Evolutionary conservation across 441 rosid species (phyloP).

Genomic region (Caryocar brasiliense): DNA sequence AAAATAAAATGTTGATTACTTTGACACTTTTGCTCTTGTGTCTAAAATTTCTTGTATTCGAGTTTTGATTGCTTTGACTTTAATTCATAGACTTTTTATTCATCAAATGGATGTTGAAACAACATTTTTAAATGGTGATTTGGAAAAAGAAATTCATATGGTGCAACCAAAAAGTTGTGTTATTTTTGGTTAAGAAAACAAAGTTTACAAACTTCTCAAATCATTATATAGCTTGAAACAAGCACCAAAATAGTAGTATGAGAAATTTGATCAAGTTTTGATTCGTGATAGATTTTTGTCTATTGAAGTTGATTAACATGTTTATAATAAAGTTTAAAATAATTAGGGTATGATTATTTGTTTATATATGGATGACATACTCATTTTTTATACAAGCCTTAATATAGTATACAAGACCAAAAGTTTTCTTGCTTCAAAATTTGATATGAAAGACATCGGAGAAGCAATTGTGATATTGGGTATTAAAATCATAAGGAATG

Average conservation of each 20-base stretch:
- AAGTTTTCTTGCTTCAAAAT: background rate
- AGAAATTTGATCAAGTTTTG: background rate
- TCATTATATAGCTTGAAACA: background rate
- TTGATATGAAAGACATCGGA: background rate
- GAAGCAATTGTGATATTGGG: background rate
- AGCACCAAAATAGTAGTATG: too few species aligned
- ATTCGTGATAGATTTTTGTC: background rate
- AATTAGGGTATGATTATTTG: background rate
- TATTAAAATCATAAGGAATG: background rate
- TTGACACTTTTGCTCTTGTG: too few species aligned
- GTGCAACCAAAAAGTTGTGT: too few species aligned
- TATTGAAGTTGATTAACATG: background rate
- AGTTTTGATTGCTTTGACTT: background rate
- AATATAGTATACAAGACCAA: background rate
- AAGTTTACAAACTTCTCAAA: background rate
- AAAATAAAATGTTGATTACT: too few species aligned
- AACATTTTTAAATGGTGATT: background rate
- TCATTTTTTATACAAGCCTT: background rate
- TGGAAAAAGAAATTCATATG: background rate
- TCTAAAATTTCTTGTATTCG: too few species aligned
- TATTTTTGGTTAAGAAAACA: background rate
- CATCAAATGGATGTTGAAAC: background rate
- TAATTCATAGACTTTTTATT: background rate
- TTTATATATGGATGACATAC: background rate
- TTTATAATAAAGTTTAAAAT: too few species aligned